These are phyloP conservation scores for Amauroascus niger DNA, from an alignment of 2,329 filamentous ascomycete genomes.

Conservation along the genomic window DNA sequence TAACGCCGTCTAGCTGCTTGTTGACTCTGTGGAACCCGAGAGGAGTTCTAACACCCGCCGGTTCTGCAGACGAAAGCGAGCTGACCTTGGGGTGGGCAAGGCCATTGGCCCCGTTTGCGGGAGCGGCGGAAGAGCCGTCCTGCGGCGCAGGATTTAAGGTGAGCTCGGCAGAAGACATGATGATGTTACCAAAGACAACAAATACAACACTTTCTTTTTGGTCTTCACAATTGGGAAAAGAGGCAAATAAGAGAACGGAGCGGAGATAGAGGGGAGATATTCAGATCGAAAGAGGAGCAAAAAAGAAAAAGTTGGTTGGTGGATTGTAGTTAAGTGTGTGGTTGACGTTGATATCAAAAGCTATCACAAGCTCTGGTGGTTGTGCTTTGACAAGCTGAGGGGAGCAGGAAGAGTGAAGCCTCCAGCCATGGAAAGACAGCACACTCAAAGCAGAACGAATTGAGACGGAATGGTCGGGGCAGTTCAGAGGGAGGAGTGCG, in stretches of 20 bases:
- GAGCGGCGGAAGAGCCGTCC: neutral
- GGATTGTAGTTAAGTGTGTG: neutral
- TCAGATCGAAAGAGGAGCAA: neutral
- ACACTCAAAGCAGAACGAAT: neutral
- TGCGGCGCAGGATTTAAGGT: conserved; percentile 6
- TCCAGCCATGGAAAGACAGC: conserved; percentile 9
- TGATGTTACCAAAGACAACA: neutral
- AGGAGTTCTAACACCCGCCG: conserved; percentile 33
- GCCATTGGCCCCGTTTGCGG: conserved; percentile 8
- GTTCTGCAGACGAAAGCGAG: conserved; percentile 27
- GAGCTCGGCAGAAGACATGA: conserved; percentile 7
- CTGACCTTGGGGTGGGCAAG: conserved; percentile 21
- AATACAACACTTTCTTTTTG: neutral
- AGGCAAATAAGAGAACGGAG: neutral
- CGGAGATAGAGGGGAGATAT: neutral
- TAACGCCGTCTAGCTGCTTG: conserved; percentile 49
- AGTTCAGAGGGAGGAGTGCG: neutral
- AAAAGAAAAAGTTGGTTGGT: neutral
- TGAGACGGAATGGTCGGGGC: neutral
- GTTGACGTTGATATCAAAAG: no score
- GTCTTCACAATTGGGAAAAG: neutral
- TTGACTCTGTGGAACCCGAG: conserved; percentile 40
- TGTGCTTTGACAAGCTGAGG: conserved; percentile 1
- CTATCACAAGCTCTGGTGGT: neutral
- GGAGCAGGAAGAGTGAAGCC: neutral